Percentiles rank a stretch among this genome's conserved stretches.
Conservation (phyloP, 306 rosid genomes). For the Boehmeria nivea region DNA sequence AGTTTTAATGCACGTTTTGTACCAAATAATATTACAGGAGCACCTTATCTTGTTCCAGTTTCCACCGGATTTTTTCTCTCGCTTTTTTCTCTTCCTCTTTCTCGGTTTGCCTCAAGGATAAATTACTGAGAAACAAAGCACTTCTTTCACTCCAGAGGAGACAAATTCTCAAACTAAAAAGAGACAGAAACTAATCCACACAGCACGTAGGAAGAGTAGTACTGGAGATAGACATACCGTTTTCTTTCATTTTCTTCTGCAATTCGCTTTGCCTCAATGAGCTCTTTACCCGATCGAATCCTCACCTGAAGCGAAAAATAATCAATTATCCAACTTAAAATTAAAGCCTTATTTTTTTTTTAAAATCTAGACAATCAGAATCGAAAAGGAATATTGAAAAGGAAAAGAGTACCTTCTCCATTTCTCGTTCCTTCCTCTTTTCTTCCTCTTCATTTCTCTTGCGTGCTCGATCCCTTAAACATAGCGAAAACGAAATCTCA, state of each 20-base stretch:
- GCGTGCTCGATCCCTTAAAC: slow-evolving; percentile 37
- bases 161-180: no score
- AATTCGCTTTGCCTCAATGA: slow-evolving; percentile 44
- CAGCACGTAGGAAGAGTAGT: not conserved
- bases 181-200: no score
- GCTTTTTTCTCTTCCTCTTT: slow-evolving; percentile 75
- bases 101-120: slow-evolving; percentile 47
- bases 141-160: slow-evolving; percentile 8
- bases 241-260: slow-evolving; percentile 66
- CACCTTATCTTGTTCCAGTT: slow-evolving; percentile 87
- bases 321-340: no score
- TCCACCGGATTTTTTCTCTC: slow-evolving; percentile 43
- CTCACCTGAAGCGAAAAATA: slow-evolving; percentile 51
- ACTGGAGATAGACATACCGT: slow-evolving; percentile 33
- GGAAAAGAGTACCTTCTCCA: slow-evolving; percentile 50
- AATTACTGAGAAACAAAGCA: slow-evolving; percentile 31
- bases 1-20: no score
- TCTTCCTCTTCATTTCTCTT: slow-evolving; percentile 39
- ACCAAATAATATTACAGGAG: not conserved
- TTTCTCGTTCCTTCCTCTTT: slow-evolving; percentile 36
- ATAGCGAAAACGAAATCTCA: not conserved
- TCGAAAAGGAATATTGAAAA: not conserved
- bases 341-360: no score
- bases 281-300: slow-evolving; percentile 57
- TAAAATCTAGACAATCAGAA: no score